Conservation (phyloP, 169 alveolate genomes). For the Theileria annulata region DNA sequence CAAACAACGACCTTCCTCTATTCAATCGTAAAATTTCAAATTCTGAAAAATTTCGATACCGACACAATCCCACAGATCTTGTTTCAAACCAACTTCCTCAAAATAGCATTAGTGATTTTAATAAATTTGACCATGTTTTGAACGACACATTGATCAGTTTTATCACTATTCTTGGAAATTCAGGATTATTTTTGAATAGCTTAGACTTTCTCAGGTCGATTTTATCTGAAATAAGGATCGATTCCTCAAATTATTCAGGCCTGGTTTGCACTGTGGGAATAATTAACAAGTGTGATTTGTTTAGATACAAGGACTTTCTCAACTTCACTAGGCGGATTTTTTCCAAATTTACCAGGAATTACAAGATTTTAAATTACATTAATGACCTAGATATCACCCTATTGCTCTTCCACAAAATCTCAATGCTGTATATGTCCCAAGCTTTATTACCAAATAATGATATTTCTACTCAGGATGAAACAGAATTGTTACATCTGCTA, state of each 20-base stretch:
- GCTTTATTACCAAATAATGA: neutral
- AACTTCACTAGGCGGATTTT: neutral
- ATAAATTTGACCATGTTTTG: neutral
- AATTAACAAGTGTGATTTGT: constrained; percentile 37
- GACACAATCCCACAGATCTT: constrained; percentile 3
- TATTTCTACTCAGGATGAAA: neutral
- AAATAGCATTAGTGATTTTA: neutral
- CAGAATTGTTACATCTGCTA: constrained; percentile 18
- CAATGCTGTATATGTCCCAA: constrained; percentile 36
- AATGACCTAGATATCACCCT: constrained; percentile 37
- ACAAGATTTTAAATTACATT: constrained; percentile 2
- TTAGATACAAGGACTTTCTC: neutral
- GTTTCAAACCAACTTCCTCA: neutral
- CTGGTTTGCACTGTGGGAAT: constrained; percentile 35
- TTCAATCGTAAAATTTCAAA: neutral
- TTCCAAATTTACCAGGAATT: neutral
- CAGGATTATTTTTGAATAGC: neutral
- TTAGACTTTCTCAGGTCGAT: neutral
- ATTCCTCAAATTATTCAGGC: neutral
- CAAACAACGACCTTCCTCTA: neutral
- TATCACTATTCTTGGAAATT: neutral
- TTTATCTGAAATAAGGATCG: neutral
- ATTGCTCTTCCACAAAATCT: constrained; percentile 34
- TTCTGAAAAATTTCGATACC: neutral
- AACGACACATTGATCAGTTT: constrained; percentile 1